These are phyloP conservation scores for Cladosporium sp. DNA, from an alignment of 2,329 filamentous ascomycete species.

Conservation along the genomic window DNA sequence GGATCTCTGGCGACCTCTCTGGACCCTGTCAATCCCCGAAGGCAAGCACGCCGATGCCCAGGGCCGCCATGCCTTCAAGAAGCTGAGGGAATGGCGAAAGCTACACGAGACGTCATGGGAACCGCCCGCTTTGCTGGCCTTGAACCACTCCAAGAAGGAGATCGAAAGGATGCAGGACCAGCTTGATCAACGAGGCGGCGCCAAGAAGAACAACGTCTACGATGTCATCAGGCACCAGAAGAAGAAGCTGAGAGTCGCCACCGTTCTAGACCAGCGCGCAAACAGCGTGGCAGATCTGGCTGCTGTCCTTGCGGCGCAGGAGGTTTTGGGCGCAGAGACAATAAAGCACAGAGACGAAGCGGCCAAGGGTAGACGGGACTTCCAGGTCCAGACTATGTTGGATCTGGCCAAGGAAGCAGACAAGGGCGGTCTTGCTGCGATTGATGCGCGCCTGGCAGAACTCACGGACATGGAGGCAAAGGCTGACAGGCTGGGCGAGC, in stretches of 20 bases:
- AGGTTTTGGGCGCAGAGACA: conserved; percentile 36
- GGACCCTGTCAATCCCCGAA: conserved; percentile 57
- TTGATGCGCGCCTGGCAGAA: conserved; percentile 22
- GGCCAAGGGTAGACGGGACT: conserved; percentile 18
- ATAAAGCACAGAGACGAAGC: conserved; percentile 24
- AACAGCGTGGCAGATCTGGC: conserved; percentile 62
- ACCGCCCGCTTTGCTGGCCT: conserved; percentile 33
- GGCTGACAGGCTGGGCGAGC: conserved; percentile 18
- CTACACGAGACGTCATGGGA: conserved; percentile 59
- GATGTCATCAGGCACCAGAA: conserved; percentile 36
- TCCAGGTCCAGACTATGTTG: conserved; percentile 26
- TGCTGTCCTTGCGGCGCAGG: conserved; percentile 54
- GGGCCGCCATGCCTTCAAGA: conserved; percentile 57
- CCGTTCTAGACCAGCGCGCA: conserved; percentile 65
- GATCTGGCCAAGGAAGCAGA: conserved; percentile 23
- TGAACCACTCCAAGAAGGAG: conserved; percentile 40
- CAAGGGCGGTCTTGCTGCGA: conserved; percentile 23
- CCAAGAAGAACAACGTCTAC: conserved; percentile 34
- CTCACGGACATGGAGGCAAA: neutral
- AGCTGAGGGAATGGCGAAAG: conserved; percentile 60
- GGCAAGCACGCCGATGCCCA: conserved; percentile 37
- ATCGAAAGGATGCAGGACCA: conserved; percentile 45
- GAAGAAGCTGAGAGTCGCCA: conserved; percentile 53
- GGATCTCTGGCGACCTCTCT: conserved; percentile 64
- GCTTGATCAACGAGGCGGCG: conserved; percentile 33